Evolutionary conservation across 2,329 filamentous ascomycete species (phyloP), one percentile per base, ranked within the genome.

Genomic region (Colletotrichum sp.): DNA sequence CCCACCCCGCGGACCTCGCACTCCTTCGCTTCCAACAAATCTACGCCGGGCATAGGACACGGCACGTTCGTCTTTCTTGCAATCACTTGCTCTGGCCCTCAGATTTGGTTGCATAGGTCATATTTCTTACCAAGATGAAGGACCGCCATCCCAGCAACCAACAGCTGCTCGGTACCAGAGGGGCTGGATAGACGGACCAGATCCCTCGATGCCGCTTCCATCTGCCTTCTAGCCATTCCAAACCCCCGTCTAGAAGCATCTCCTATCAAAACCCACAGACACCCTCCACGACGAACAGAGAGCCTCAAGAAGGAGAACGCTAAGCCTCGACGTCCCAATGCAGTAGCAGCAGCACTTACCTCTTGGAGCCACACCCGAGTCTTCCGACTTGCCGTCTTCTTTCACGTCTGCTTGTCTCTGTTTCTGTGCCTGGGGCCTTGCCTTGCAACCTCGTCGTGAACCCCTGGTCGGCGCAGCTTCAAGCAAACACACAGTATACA

Each of bases 231-330:
- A 71, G 39, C 18, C 67, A 64, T 64, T 65, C 55, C 70, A 68
- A 32, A 34, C 63, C 36, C 28, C 64, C 26, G 21, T 57, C 30
- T 32, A 39, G 15, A 13, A n/a, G 13, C 26, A 8, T 57, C 39
- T 63, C 68, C 68, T 63, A 71, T 71, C 60, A 65, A 24, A 59
- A 30, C 63, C 30, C 6, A 18, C 16, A 18, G 34, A 32, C 55
- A 73, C 59, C 63, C 68, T 71, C 69, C 30, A 34, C 64, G 32
- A 21, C 57, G 62, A 72, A 64, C 18, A 39, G 73, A 59, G 59
- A 76, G 73, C 73, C 64, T 72, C 70, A 68, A 73, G 57, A 26
- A 65, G 73, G 24, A 52, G 32, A 32, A 30, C 64, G 64, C 64
- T 60, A 68, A 60, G 55, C 44, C 44, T 16, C 71, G 63, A 59